Percentiles rank a stretch among this genome's conserved stretches.
Evolutionary conservation across 305 asterid genomes (phyloP).

Genomic region (Fraxinus sp.): DNA sequence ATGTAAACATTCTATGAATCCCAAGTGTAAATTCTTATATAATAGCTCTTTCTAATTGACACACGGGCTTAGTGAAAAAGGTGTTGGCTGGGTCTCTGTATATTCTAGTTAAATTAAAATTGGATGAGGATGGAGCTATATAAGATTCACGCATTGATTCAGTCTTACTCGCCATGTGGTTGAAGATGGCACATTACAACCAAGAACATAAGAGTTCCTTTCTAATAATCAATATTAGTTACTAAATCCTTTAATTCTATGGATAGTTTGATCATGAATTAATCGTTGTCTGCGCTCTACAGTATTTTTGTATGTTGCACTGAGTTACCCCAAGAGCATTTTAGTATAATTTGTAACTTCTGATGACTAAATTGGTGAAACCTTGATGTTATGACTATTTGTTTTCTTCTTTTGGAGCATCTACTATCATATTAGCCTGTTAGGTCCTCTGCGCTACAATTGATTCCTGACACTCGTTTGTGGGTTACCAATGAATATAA

Average conservation of each 20-base stretch:
- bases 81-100: not conserved
- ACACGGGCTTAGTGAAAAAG: not conserved
- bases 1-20: not conserved
- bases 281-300: not conserved
- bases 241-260: not conserved
- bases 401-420: constrained; percentile 16
- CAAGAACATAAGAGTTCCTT: not conserved
- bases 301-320: not conserved
- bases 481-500: not conserved
- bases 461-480: constrained; percentile 3
- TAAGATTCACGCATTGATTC: not conserved
- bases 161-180: not conserved
- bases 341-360: not conserved
- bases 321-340: not conserved
- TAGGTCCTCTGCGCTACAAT: constrained; percentile 2
- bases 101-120: not conserved
- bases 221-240: not conserved
- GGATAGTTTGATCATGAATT: not conserved
- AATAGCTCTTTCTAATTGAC: not conserved
- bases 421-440: not conserved
- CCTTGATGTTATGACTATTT: not conserved
- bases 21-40: not conserved
- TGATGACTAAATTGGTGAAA: not conserved
- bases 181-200: not conserved
- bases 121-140: not conserved